Base-by-base conservation (phyloP, 2,329 filamentous ascomycete genomes). In the Zelopaecilomyces penicillatus region DNA sequence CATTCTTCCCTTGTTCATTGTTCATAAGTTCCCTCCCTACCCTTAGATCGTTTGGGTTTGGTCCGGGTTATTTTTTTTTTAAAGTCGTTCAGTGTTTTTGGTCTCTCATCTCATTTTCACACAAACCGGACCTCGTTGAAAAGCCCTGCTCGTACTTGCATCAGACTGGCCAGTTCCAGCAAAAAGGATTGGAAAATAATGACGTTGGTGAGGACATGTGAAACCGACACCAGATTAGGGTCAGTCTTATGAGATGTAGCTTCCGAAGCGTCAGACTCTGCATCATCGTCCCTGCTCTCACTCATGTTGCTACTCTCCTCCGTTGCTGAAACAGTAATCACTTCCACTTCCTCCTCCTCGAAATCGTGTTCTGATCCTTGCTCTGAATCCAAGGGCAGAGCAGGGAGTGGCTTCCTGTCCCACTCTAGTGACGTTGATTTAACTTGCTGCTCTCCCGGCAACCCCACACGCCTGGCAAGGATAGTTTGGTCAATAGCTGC, bases 111-210 rank as follows among this genome's bases (percentile, higher is more conserved):
- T 19, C 38, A 12, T 19, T 19, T 19, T 52, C 41, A 66, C 37
- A 65, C 61, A 46, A 83, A 87, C 34, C 75, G 77, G 28, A 88
- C 81, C 61, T 91, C 87, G 43, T 83, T 83, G 63, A 91, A 90
- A 39, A 90, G 62, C 9, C 81, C 82, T 27, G 83, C 84, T 44
- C 87, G 73, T 32, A 85, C 82, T 61, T 91, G 85, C 47, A 89
- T 72, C 54, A 90, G 64, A 28, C 84, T 83, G 2, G 85, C 81
- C 45, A 91, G 63, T 62, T 93, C 87, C 41, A 91, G 72, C 41
- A 91, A 65, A 59, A 93, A 93, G 32, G 85, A 84, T 61, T 93
- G 87, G 46, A 89, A 69, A 41, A 91, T 77, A 46, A 91, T 78
- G 35, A 85, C 78, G 60, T 91, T 93, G 5, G 86, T 91, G 50